Evolutionary conservation across 192 early-diverging fungal species (phyloP), one percentile per base, ranked within the genome.

Genomic region (Coemansia sp.): DNA sequence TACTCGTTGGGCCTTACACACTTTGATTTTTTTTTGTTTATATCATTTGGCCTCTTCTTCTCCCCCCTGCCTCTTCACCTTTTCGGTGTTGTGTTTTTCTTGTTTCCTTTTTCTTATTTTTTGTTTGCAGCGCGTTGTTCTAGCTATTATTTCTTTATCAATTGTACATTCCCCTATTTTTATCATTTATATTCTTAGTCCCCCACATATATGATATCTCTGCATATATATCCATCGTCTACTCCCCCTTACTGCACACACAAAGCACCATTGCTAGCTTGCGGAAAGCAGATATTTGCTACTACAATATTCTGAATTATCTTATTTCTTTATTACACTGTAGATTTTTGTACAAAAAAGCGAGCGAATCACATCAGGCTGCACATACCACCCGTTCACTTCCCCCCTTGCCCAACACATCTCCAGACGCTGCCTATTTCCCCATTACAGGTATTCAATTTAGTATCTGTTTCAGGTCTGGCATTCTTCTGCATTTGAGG

Each of bases 1-100:
- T 55, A 14, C 52, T 55, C 29, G 25, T 55, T 55, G 52, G 52
- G 52, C 52, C 29, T 55, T 29, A 55, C 52, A 55, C 52, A 55
- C 29, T 55, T 55, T 55, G 25, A 55, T 55, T 55, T 55, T 55
- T 55, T 55, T 30, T 55, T 29, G 22, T 55, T 55, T 29, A 55
- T 55, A 55, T 29, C 52, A 55, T 22, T 55, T 28, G 25, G 52
- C 49, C 2, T 30, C 14, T 55, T 29, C 29, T 30, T 55, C 25
- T 25, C 16, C 28, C 52, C 25, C 29, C 18, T 29, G 4, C 52
- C 10, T 29, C 52, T 55, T 55, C 28, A 55, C 52, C 7, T 29
- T 10, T 51, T 51, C 14, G 8, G 25, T 55, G 6, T 31, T 6
- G 22, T 55, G 25, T 29, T 16, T n/a, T 51, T 51, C 29, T 28